Evolutionary conservation across 805 yeast species (phyloP), one percentile per base, ranked within the genome.

Genomic region (Cyberlindnera maritima): DNA sequence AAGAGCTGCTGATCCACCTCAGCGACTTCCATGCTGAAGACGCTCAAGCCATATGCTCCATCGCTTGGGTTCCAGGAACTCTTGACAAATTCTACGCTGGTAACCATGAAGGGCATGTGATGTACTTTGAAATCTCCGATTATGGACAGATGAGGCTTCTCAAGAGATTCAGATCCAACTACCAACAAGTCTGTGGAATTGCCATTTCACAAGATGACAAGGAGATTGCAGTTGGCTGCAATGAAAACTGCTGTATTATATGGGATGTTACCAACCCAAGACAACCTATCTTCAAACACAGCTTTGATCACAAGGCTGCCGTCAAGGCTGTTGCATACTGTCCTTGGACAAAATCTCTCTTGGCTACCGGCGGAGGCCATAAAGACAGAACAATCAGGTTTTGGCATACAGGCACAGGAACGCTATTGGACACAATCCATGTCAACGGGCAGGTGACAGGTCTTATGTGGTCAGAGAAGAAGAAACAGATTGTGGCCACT

Each of bases 331-430:
- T 91, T 38, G 85, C 92, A 3, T 91, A 79, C 57, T 91, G 97
- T 61, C 97, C 97, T 0, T 90, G 97, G 97, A 75, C 88, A 17
- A 80, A 80, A 13, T 74, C 85, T 2, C 66, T 91, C 9, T 63
- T 91, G 31, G 97, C 92, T 1, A 89, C 97, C 0, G 97, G 97
- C 0, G 97, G 94, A 3, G 97, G 97, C 0, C 79, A 84, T 18
- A 82, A 80, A 56, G 97, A 91, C 62, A 69, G 91, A 42, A 76
- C 76, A n/a, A 77, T 90, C 9, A 65, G 91, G 48, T 88, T 89
- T 62, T 90, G 97, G 97, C 96, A 91, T 63, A 76, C 94, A 0
- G 69, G 69, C 3, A 73, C 92, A 0, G 96, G 97, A 0, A 84
- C 95, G 0, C 63, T 88, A 26, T 66, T 90, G 26, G 69, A 74